Percentiles rank a stretch among this genome's conserved stretches.
Evolutionary conservation across 257 asterid genomes (phyloP).

Genomic region (Gentiana straminea): DNA sequence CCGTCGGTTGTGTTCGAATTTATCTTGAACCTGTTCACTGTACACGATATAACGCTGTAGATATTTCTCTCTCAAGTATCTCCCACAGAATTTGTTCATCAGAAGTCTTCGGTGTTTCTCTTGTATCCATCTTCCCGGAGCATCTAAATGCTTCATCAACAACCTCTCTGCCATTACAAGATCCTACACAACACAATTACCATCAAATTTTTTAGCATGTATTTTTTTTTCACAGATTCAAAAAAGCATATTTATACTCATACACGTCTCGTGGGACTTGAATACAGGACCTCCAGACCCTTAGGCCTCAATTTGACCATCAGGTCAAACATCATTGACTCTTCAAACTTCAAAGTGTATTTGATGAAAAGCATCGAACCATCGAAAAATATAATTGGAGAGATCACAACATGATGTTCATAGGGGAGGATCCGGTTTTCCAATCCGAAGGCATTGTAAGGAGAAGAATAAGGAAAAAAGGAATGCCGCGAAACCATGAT

Average conservation of each 20-base stretch:
- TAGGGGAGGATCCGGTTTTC: too few species aligned
- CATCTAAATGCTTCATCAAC: slow-evolving; percentile 94
- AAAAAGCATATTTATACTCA: too few species aligned
- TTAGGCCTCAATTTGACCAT: too few species aligned
- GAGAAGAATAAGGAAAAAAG: too few species aligned
- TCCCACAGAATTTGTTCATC: slow-evolving; percentile 97
- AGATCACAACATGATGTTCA: too few species aligned
- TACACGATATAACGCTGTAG: slow-evolving; percentile 73
- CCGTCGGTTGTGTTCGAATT: slow-evolving; percentile 83
- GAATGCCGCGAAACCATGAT: too few species aligned
- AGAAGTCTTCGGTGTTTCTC: slow-evolving; percentile 70
- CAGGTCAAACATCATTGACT: too few species aligned
- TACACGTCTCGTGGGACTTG: too few species aligned
- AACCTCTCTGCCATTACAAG: slow-evolving; percentile 93
- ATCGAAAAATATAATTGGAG: neutral
- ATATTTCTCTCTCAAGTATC: slow-evolving; percentile 69
- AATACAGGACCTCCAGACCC: too few species aligned
- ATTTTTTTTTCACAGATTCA: neutral
- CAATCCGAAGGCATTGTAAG: too few species aligned
- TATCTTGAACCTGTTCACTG: slow-evolving; percentile 81
- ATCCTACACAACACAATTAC: slow-evolving; percentile 38
- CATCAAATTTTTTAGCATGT: neutral
- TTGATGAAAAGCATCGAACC: neutral
- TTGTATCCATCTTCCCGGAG: slow-evolving; percentile 90
- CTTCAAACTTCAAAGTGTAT: neutral